A percentile compares a stretch with the other conserved stretches of the same genome.
These are phyloP conservation scores for Podaxis rugospora DNA, from an alignment of 768 basidiomycete species.

Conservation along the genomic window DNA sequence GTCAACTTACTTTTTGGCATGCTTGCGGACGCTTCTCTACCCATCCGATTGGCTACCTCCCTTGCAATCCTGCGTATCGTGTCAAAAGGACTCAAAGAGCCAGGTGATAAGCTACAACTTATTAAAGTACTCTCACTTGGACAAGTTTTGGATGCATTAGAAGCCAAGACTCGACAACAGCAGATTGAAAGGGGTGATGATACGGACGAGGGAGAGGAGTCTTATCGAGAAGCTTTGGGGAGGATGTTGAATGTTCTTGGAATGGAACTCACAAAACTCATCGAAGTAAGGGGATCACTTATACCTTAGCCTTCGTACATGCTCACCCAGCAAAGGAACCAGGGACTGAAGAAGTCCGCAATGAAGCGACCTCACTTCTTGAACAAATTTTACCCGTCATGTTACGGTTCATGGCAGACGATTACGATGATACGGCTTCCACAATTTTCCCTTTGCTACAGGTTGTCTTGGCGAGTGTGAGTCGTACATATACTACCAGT, in stretches of 20 bases:
- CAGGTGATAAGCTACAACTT: constrained; percentile 83
- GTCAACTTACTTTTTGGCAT: constrained; percentile 82
- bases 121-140: constrained; percentile 86
- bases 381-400: constrained; percentile 72
- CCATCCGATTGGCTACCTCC: constrained; percentile 81
- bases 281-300: constrained; percentile 56
- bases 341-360: constrained; percentile 50
- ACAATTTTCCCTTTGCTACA: constrained; percentile 82
- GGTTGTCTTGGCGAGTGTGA: constrained; percentile 67
- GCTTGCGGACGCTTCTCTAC: constrained; percentile 70
- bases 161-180: constrained; percentile 67
- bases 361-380: constrained; percentile 62
- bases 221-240: constrained; percentile 85
- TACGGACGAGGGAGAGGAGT: constrained; percentile 84
- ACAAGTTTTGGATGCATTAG: constrained; percentile 76
- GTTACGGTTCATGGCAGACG: constrained; percentile 86
- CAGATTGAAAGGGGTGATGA: constrained; percentile 62
- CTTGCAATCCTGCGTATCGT: constrained; percentile 79
- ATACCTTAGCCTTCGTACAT: constrained; percentile 12
- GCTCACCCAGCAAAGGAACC: constrained; percentile 43
- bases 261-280: constrained; percentile 74
- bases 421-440: constrained; percentile 83
- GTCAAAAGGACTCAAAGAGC: constrained; percentile 91
- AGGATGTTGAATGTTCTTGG: constrained; percentile 80
- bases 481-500: constrained; percentile 22